A percentile compares a stretch with the other conserved stretches of the same genome.
phyloP scores from a whole-genome alignment of 768 basidiomycete genomes.

The Kwoniella sp. region DNA sequence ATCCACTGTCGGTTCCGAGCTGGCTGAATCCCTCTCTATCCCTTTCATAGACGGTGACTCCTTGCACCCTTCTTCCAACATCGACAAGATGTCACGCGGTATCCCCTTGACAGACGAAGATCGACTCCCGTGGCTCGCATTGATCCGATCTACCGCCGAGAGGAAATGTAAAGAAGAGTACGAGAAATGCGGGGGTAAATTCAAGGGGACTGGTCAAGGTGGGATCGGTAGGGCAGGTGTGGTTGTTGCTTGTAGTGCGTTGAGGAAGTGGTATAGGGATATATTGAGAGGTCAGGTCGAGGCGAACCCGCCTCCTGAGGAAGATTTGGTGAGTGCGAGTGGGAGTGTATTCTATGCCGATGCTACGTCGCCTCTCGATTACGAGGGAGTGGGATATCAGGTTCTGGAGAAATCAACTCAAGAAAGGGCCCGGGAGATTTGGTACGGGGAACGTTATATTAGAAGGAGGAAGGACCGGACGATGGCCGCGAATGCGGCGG shows the following conservation, averaged over 20 bases:
- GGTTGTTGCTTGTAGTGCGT: conserved; percentile 83
- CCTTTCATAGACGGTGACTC: conserved; percentile 89
- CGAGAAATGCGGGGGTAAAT: conserved; percentile 31
- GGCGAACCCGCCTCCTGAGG: conserved; percentile 39
- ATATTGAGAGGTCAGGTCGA: conserved; percentile 67
- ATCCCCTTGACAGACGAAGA: conserved; percentile 77
- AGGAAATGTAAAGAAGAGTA: conserved; percentile 53
- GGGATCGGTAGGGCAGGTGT: conserved; percentile 60
- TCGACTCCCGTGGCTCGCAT: conserved; percentile 79
- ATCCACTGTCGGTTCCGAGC: conserved; percentile 62
- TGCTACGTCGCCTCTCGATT: too few relatives aligned
- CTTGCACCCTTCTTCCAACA: conserved; percentile 76
- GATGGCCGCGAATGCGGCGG: too few relatives aligned
- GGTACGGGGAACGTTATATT: too few relatives aligned
- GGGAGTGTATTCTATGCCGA: neutral
- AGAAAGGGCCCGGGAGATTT: too few relatives aligned
- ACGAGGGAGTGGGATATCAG: too few relatives aligned
- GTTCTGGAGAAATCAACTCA: too few relatives aligned
- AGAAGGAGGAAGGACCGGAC: too few relatives aligned
- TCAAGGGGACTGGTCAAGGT: conserved; percentile 22
- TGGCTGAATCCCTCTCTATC: conserved; percentile 66
- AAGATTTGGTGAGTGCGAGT: conserved; percentile 45
- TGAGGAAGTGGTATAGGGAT: conserved; percentile 79
- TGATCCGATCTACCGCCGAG: conserved; percentile 69
- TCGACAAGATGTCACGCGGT: conserved; percentile 83